phyloP scores from a whole-genome alignment of 75 land plant genomes.

The Pseudotsuga menziesii region DNA sequence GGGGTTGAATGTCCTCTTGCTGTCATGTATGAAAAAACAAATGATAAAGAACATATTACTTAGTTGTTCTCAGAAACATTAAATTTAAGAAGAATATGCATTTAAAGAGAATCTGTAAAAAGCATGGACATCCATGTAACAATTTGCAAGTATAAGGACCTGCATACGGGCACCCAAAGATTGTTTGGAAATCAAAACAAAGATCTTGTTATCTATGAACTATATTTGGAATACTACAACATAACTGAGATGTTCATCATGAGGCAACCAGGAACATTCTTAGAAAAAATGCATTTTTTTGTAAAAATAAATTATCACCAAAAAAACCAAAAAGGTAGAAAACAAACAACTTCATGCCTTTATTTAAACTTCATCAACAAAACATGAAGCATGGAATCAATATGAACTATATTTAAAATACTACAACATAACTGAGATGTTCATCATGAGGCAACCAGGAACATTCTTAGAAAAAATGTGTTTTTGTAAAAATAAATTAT shows the following conservation, averaged over 20 bases:
- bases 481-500: background rate
- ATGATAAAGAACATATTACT: background rate
- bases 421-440: background rate
- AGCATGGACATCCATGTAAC: background rate
- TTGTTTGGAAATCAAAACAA: too few relatives aligned
- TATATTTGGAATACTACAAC: background rate
- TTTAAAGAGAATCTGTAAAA: background rate
- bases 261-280: background rate
- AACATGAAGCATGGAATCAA: too few relatives aligned
- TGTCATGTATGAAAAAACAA: slow-evolving; percentile 15
- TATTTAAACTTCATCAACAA: background rate
- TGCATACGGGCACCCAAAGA: background rate
- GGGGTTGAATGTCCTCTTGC: slow-evolving; percentile 90
- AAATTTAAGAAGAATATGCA: too few relatives aligned
- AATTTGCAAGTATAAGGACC: background rate
- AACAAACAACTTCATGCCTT: background rate
- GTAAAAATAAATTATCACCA: background rate
- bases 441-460: background rate
- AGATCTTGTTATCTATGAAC: background rate
- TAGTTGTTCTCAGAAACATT: background rate
- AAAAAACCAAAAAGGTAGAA: background rate
- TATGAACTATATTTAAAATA: background rate
- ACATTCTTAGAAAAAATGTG: background rate
- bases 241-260: background rate
- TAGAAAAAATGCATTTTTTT: background rate